Base-by-base conservation (phyloP, 495 filamentous ascomycete species). In the Annulohypoxylon bovei region DNA sequence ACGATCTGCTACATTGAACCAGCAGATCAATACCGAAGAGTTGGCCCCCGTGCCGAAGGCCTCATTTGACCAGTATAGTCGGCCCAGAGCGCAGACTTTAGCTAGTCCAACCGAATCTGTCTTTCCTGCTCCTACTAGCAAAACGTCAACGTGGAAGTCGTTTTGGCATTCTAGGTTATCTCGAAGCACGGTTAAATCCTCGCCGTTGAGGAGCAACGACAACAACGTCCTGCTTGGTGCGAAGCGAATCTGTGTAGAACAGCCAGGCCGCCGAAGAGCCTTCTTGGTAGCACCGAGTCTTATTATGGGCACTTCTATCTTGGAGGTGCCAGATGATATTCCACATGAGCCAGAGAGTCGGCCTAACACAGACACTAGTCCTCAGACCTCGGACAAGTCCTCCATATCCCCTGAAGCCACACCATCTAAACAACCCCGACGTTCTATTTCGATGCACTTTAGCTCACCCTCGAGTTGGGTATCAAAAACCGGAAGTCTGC, bases 1-100 rank as follows among this genome's bases (percentile, higher is more conserved):
- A 78, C 85, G 93, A 63, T 90, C 92, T 2, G 91, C 90, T 16
- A 91, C 90, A 1, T 79, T 92, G 39, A 86, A 88, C 63, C 73
- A 77, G 25, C 84, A 89, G 39, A 80, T 85, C 39, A 71, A 72
- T 23, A 25, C 40, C 33, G 71, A 76, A 69, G 70, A 32, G 56
- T 72, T 67, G 59, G 70, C 49, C 40, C 69, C 58, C 53, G 65
- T 46, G 14, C 72, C 70, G 6, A 78, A 80, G 32, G 72, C 71
- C 27, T 80, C 79, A 3, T 71, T 79, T 30, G 82, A 82, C 16
- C 79, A 72, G 30, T 65, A 74, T 28, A 75, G 55, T 25, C 66
- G 74, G 27, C 71, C 75, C 6, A 59, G 65, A 35, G 65, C 73
- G 9, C 69, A 73, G 47, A 76, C 76, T 6, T 25, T 72, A 44